Conservation (phyloP, 1,284 basidiomycete species). For the Caloboletus firmus region DNA sequence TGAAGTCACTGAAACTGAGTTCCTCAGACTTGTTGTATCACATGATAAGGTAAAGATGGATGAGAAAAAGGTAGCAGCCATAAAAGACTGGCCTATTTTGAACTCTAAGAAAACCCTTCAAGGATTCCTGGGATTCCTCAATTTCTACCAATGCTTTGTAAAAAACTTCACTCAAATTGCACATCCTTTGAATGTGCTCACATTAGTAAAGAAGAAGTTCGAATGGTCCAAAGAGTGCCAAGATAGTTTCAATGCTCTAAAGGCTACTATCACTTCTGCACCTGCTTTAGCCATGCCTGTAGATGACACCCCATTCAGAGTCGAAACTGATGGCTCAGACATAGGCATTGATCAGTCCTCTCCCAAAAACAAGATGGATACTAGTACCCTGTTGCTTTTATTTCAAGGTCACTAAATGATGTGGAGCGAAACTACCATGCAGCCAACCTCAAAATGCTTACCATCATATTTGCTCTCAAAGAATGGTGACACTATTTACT, state of each 20-base stretch:
- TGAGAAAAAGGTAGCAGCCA: fast-evolving
- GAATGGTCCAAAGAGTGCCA: not conserved
- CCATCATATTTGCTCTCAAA: conserved; percentile 1
- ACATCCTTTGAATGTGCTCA: not conserved
- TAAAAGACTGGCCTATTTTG: fast-evolving
- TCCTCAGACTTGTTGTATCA: fast-evolving
- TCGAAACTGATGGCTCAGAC: not conserved
- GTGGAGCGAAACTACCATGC: not conserved
- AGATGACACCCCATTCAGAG: fast-evolving
- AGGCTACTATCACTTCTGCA: fast-evolving
- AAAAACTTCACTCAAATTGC: not conserved
- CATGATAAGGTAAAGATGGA: not conserved
- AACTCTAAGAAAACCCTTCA: fast-evolving
- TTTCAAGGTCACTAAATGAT: not conserved
- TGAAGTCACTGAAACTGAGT: not conserved
- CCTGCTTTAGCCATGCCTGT: not conserved
- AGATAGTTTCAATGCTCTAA: not conserved
- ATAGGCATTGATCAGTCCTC: fast-evolving
- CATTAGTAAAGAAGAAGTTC: not conserved
- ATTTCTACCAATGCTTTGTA: not conserved
- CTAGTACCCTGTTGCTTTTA: not conserved
- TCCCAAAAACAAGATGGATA: not conserved
- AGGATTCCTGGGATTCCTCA: not conserved
- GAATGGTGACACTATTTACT: not conserved
- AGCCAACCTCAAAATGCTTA: not conserved